Conservation (phyloP, 208 protist genomes). For the Wallacemonas sp. region DNA sequence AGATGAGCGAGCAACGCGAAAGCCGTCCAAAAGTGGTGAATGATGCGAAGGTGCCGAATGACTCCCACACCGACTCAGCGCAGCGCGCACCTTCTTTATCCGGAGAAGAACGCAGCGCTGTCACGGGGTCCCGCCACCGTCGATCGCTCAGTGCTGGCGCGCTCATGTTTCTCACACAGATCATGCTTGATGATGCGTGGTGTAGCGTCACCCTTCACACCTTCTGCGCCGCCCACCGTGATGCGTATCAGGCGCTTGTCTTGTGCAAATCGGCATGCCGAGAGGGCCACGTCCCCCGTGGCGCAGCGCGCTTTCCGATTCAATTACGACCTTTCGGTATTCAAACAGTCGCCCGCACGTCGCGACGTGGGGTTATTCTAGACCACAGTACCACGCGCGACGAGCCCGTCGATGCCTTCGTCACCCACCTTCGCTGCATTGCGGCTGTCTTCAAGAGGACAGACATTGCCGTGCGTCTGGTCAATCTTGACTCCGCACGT, state of each 20-base stretch:
- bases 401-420: neutral
- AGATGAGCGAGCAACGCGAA: too few species aligned
- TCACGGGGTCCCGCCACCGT: neutral
- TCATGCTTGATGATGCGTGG: neutral
- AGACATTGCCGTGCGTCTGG: constrained; percentile 5
- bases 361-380: constrained; percentile 13
- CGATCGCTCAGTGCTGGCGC: too few species aligned
- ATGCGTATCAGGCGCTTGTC: neutral
- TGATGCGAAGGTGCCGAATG: too few species aligned
- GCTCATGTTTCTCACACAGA: neutral
- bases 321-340: too few species aligned
- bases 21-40: too few species aligned
- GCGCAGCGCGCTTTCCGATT: constrained; percentile 1
- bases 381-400: neutral
- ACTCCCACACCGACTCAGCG: too few species aligned
- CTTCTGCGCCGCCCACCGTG: neutral
- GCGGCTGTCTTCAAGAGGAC: neutral
- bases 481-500: neutral
- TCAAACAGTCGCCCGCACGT: too few species aligned
- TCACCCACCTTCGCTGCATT: constrained; percentile 4
- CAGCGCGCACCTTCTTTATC: too few species aligned
- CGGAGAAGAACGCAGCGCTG: too few species aligned
- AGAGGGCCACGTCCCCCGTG: neutral
- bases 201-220: constrained; percentile 10
- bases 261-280: neutral